These are phyloP conservation scores for Clavispora phyllophila DNA, from an alignment of 805 yeast species.

Conservation along the genomic window DNA sequence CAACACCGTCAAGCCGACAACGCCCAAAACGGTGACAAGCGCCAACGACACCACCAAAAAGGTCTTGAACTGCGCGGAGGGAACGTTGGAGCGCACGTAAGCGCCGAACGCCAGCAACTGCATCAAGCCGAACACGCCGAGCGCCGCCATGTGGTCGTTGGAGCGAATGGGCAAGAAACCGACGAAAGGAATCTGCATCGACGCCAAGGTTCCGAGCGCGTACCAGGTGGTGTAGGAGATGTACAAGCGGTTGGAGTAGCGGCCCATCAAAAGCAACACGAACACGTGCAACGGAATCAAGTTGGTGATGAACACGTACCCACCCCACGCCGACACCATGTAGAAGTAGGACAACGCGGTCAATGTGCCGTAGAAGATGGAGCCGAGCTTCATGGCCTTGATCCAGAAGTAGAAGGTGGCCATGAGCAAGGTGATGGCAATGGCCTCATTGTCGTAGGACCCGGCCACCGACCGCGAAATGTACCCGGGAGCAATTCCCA, in stretches of 20 bases:
- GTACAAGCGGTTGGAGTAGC: slow-evolving; percentile 77
- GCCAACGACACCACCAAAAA: slow-evolving; percentile 58
- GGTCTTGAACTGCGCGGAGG: slow-evolving; percentile 67
- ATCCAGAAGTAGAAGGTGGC: slow-evolving; percentile 95
- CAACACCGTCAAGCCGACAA: slow-evolving; percentile 66
- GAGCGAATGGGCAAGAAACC: slow-evolving; percentile 96
- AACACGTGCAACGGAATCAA: slow-evolving; percentile 94
- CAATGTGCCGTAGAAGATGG: slow-evolving; percentile 74
- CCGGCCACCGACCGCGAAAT: slow-evolving; percentile 98
- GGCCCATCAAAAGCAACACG: slow-evolving; percentile 87
- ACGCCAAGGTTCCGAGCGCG: slow-evolving; percentile 92
- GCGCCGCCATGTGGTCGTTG: slow-evolving; percentile 96
- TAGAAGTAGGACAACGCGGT: slow-evolving; percentile 90
- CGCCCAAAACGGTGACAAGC: slow-evolving; percentile 55
- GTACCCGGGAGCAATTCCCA: slow-evolving; percentile 98
- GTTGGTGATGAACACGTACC: slow-evolving; percentile 97
- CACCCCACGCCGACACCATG: slow-evolving; percentile 99
- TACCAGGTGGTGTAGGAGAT: slow-evolving; percentile 96
- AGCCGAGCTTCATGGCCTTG: slow-evolving; percentile 86
- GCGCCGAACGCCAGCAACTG: slow-evolving; percentile 87
- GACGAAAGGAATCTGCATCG: slow-evolving; percentile 99
- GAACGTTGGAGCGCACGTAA: slow-evolving; percentile 69
- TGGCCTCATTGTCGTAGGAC: slow-evolving; percentile 97
- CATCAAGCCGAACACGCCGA: slow-evolving; percentile 92
- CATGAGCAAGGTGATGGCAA: slow-evolving; percentile 94